Base-by-base conservation (phyloP, 2,329 filamentous ascomycete genomes). In the Ceratocystis smalleyi region DNA sequence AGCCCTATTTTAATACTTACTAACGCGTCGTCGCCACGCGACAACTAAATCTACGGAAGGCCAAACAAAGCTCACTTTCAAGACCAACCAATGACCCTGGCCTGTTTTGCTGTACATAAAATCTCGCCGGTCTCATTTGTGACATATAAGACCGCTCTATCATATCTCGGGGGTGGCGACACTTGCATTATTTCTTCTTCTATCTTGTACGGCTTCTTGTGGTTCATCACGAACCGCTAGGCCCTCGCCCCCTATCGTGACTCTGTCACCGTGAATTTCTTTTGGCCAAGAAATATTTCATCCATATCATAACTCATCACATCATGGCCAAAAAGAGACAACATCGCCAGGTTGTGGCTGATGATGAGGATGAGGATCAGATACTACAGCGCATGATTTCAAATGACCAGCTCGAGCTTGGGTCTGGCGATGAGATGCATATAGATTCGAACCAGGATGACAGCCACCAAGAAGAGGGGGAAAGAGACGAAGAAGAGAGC, bases 281-380 rank as follows among this genome's bases (percentile, higher is more conserved):
- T n/a, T 35, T 24, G n/a, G 5, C n/a, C 47, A n/a, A 8, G 15
- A 6, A 57, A 15, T 17, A 1, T 35, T 27, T 32, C 19, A 15
- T 57, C 35, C 17, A 57, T 35, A 57, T 35, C 54, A 30, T 8
- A 27, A 57, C 32, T n/a, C 10, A 22, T 4, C 15, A 22, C 6
- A 57, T 19, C 30, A 57, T 57, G 54, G 27, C 27, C 12, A 4
- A 43, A 15, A 59, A 49, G 10, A 22, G 24, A n/a, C 32, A 24
- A 43, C 43, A 64, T 40, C 24, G n/a, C 15, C 49, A 54, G 22
- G 40, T 30, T 17, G 8, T 47, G 27, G 24, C 10, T 10, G 35
- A 59, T 5, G 55, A 64, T 19, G 54, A 59, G 3, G 54, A 64
- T 35, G 32, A 32, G 32, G 43, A 60, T n/a, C 54, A 49, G 54